Evolutionary conservation across 345 rosid genomes (phyloP).

Genomic region (Cardamine chenopodiifolia): DNA sequence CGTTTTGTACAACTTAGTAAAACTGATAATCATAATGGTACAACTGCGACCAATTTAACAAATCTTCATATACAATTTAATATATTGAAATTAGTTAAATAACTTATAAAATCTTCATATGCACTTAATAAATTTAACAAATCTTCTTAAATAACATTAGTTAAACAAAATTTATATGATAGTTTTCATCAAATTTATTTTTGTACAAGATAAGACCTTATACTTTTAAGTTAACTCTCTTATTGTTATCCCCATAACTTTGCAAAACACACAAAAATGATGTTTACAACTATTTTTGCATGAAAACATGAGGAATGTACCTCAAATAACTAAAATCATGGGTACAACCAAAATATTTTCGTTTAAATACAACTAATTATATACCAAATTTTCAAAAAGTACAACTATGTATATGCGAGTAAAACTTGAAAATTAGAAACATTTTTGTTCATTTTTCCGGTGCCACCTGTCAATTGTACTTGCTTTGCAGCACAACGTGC

Average conservation of each 20-base stretch:
- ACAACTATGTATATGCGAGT: not conserved
- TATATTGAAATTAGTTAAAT: no score
- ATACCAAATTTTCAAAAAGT: not conserved
- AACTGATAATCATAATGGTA: no score
- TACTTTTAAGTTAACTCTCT: not conserved
- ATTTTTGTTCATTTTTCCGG: not conserved
- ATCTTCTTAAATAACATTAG: not conserved
- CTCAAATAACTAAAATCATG: no score
- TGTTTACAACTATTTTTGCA: not conserved
- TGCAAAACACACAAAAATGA: not conserved
- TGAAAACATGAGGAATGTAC: not conserved
- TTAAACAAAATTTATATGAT: not conserved
- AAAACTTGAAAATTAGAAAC: not conserved
- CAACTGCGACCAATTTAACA: no score
- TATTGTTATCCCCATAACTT: not conserved
- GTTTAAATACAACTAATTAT: not conserved
- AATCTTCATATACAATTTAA: no score
- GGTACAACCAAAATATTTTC: not conserved
- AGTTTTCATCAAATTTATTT: not conserved
- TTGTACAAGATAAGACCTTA: not conserved
- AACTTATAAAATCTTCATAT: no score
- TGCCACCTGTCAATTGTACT: not conserved
- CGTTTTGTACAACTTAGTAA: no score
- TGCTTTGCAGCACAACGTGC: no score
- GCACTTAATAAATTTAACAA: no score